Conservation (phyloP, 495 filamentous ascomycete species). For the Sordaria brevicollis region DNA sequence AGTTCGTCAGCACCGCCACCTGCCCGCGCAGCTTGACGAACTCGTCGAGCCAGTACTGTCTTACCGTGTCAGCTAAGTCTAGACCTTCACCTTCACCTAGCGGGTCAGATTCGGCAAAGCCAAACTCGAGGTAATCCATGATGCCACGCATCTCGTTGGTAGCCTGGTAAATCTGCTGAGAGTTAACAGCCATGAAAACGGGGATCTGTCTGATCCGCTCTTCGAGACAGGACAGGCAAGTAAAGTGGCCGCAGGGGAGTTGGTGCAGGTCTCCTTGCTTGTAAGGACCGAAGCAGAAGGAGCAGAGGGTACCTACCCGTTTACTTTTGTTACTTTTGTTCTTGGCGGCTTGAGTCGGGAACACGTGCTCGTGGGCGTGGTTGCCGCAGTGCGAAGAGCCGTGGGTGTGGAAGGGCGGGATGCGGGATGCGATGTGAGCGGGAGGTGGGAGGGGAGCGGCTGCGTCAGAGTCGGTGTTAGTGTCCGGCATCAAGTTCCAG, state of each 20-base stretch:
- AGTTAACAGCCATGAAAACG: background rate
- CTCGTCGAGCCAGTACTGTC: background rate
- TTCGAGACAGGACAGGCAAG: conserved; percentile 3
- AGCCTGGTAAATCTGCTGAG: background rate
- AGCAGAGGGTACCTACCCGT: background rate
- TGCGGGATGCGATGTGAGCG: background rate
- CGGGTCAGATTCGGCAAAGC: background rate
- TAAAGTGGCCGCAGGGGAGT: conserved; percentile 8
- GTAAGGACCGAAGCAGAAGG: background rate
- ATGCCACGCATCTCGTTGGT: background rate
- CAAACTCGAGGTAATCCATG: background rate
- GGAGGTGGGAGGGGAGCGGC: background rate
- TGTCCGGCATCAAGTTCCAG: background rate
- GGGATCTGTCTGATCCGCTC: background rate
- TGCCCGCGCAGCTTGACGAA: background rate
- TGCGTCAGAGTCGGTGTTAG: background rate
- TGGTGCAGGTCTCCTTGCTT: conserved; percentile 1
- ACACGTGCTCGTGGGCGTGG: background rate
- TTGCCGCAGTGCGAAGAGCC: background rate
- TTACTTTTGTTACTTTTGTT: background rate
- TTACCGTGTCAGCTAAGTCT: background rate
- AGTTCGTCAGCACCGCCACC: background rate
- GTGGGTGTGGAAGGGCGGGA: background rate
- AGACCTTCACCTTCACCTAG: no score
- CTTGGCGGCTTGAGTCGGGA: background rate